Evolutionary conservation across 164 flowering plant species (phyloP).

Genomic region (Malania oleifera): DNA sequence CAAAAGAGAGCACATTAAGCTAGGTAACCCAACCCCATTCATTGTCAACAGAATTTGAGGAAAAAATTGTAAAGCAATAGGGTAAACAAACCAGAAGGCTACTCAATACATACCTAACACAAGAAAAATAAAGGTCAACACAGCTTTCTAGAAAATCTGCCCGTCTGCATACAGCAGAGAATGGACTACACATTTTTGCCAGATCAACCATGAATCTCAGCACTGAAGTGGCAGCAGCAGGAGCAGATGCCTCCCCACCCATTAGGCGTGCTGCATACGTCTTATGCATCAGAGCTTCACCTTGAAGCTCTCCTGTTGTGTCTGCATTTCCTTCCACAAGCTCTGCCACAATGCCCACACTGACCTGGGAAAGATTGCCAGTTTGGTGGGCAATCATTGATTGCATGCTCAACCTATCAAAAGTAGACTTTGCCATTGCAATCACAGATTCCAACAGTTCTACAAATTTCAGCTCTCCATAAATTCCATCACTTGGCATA

Average conservation of each 20-base stretch:
- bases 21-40: not conserved
- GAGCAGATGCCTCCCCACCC: constrained; percentile 99
- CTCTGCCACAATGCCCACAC: constrained; percentile 80
- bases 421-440: constrained; percentile 93
- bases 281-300: constrained; percentile 98
- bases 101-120: constrained; percentile 62
- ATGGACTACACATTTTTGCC: constrained; percentile 91
- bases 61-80: not conserved
- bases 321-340: constrained; percentile 77
- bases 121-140: constrained; percentile 88
- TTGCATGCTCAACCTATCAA: constrained; percentile 80
- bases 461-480: constrained; percentile 73
- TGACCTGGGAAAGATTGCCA: constrained; percentile 77
- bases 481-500: constrained; percentile 79
- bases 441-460: constrained; percentile 87
- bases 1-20: not conserved
- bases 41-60: not conserved
- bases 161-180: constrained; percentile 75
- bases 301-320: constrained; percentile 90
- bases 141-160: constrained; percentile 90
- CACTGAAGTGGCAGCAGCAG: constrained; percentile 94
- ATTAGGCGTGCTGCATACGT: constrained; percentile 98
- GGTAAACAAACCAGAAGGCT: not conserved
- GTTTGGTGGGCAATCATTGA: constrained; percentile 85
- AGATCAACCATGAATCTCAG: constrained; percentile 98